These are phyloP conservation scores for Hemileia vastatrix DNA, from an alignment of 1,284 basidiomycete genomes.

Conservation along the genomic window DNA sequence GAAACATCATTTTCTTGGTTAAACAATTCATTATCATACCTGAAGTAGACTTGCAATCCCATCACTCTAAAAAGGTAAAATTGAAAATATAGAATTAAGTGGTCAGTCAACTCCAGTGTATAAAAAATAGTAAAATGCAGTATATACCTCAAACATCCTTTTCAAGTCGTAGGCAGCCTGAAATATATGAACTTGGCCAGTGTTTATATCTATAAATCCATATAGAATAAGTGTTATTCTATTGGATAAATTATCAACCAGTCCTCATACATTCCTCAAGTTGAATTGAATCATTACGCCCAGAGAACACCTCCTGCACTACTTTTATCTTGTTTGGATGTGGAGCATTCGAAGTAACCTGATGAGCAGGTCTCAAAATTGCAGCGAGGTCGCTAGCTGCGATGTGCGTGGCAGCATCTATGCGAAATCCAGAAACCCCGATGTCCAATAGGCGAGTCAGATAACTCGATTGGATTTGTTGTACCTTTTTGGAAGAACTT, in stretches of 20 bases:
- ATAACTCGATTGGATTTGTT: neutral
- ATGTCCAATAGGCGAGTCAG: neutral
- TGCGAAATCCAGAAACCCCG: slow-evolving; percentile 5
- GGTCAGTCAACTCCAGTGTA: too few relatives aligned
- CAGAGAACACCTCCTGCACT: slow-evolving; percentile 12
- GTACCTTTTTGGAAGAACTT: neutral
- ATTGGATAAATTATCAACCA: too few relatives aligned
- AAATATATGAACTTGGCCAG: slow-evolving; percentile 10
- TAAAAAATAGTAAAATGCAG: neutral
- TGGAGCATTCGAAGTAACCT: neutral
- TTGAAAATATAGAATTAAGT: too few relatives aligned
- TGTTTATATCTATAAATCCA: slow-evolving; percentile 13
- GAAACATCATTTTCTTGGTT: too few relatives aligned
- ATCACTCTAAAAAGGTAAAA: too few relatives aligned
- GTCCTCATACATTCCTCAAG: slow-evolving; percentile 18
- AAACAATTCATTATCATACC: too few relatives aligned
- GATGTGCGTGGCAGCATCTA: slow-evolving; percentile 22
- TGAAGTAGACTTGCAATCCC: slow-evolving; percentile 14
- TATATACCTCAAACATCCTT: slow-evolving; percentile 9
- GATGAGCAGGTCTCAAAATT: slow-evolving; percentile 1
- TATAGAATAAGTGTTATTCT: too few relatives aligned
- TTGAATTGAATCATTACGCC: slow-evolving; percentile 4
- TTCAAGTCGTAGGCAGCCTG: slow-evolving; percentile 16
- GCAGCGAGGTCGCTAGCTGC: neutral
- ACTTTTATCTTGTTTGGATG: too few relatives aligned